These are phyloP conservation scores for Solanum gandarillasii DNA, from an alignment of 257 asterid genomes.

Conservation along the genomic window DNA sequence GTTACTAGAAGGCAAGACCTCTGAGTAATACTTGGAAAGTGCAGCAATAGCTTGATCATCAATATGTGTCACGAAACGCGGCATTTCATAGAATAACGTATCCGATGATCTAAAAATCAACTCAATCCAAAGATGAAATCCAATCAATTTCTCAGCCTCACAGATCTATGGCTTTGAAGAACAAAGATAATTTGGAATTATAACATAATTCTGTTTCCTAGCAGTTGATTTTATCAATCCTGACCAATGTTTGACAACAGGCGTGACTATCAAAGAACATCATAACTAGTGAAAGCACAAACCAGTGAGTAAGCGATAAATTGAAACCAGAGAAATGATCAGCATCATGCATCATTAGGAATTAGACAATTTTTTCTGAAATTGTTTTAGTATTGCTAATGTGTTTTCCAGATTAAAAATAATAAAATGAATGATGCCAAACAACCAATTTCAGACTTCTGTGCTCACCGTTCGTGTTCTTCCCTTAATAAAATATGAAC, in stretches of 20 bases:
- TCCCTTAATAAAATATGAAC: background rate
- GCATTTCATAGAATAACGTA: conserved; percentile 69
- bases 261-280: background rate
- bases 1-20: conserved; percentile 62
- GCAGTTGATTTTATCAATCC: background rate
- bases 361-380: background rate
- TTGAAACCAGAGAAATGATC: background rate
- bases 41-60: conserved; percentile 96
- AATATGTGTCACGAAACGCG: conserved; percentile 90
- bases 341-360: background rate
- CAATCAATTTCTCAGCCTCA: background rate
- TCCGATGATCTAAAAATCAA: conserved; percentile 61
- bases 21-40: conserved; percentile 65
- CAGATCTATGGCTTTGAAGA: background rate
- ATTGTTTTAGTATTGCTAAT: background rate
- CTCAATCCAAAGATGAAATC: background rate
- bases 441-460: background rate
- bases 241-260: background rate
- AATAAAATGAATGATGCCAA: background rate
- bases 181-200: background rate
- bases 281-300: background rate
- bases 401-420: background rate
- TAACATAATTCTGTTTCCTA: background rate
- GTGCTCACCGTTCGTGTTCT: background rate
- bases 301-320: background rate